Conservation (phyloP, 2,329 filamentous ascomycete genomes). For the Camillea tinctor region DNA sequence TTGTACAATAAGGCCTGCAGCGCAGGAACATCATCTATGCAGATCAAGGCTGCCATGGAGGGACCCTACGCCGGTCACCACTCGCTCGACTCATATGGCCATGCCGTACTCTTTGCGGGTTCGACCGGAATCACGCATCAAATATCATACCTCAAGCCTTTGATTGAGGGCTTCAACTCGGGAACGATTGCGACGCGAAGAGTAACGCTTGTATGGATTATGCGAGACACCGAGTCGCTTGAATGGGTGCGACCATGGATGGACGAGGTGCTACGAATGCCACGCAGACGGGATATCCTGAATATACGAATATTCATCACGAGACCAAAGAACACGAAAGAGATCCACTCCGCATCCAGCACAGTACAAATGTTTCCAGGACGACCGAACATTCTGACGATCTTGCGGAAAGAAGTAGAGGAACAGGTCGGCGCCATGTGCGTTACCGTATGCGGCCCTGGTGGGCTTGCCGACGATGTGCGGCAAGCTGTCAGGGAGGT, state of each 20-base stretch:
- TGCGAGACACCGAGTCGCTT: conserved; percentile 83
- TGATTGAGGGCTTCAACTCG: conserved; percentile 66
- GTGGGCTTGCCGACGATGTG: conserved; percentile 73
- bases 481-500: conserved; percentile 64
- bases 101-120: conserved; percentile 85
- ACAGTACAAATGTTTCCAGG: conserved; percentile 93
- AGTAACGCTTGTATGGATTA: conserved; percentile 86
- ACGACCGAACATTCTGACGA: conserved; percentile 74
- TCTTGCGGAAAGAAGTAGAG: conserved; percentile 80
- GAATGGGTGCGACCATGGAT: conserved; percentile 93
- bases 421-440: conserved; percentile 85
- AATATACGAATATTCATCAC: conserved; percentile 90
- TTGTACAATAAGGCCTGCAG: conserved; percentile 69
- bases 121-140: conserved; percentile 96
- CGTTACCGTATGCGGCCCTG: conserved; percentile 77
- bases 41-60: conserved; percentile 74
- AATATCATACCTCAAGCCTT: conserved; percentile 79
- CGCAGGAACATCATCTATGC: conserved; percentile 52
- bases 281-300: conserved; percentile 76
- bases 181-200: conserved; percentile 77
- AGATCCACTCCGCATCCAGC: conserved; percentile 71
- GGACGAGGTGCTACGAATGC: conserved; percentile 72
- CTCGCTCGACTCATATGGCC: conserved; percentile 87
- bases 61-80: conserved; percentile 87
- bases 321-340: conserved; percentile 76